These are phyloP conservation scores for Fusarium buxicola DNA, from an alignment of 2,329 filamentous ascomycete species.

Conservation along the genomic window DNA sequence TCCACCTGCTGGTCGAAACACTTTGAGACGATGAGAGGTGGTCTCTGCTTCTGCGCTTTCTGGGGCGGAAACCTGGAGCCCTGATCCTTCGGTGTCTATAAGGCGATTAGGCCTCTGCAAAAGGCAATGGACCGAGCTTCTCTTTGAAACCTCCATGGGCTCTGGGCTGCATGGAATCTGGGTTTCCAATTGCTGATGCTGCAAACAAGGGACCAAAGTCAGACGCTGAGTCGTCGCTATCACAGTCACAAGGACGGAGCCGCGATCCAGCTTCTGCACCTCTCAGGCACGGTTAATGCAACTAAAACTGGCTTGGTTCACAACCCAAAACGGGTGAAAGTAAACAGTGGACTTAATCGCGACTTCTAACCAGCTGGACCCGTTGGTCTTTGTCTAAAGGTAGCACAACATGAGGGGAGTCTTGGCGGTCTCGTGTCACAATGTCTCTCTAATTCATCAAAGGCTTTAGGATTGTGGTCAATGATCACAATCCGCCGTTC, in stretches of 20 bases:
- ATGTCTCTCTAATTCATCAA: not conserved
- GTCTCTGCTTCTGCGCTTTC: slow-evolving; percentile 2
- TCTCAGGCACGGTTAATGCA: slow-evolving; percentile 35
- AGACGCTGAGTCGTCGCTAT: slow-evolving; percentile 23
- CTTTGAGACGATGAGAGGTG: slow-evolving; percentile 11
- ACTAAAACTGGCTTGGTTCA: slow-evolving; percentile 28
- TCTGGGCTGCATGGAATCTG: slow-evolving; percentile 18
- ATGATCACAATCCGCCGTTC: not conserved
- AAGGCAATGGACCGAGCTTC: slow-evolving; percentile 33
- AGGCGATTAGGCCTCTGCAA: slow-evolving; percentile 26
- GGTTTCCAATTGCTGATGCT: slow-evolving; percentile 25
- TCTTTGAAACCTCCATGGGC: slow-evolving; percentile 36
- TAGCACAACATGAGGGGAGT: not conserved
- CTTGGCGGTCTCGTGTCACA: not conserved
- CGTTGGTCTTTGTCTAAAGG: not conserved
- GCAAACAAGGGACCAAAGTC: slow-evolving; percentile 11
- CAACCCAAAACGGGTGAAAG: slow-evolving; percentile 36
- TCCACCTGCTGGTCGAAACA: slow-evolving; percentile 32
- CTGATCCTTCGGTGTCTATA: slow-evolving; percentile 21
- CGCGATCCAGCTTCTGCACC: slow-evolving; percentile 22
- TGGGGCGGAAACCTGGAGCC: slow-evolving; percentile 8
- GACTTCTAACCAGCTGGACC: slow-evolving; percentile 17
- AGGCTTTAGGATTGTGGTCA: not conserved
- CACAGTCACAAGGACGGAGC: slow-evolving; percentile 36
- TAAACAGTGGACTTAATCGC: slow-evolving; percentile 25